phyloP scores from a whole-genome alignment of 73 alveolate genomes.

The Durusdinium trenchii region DNA sequence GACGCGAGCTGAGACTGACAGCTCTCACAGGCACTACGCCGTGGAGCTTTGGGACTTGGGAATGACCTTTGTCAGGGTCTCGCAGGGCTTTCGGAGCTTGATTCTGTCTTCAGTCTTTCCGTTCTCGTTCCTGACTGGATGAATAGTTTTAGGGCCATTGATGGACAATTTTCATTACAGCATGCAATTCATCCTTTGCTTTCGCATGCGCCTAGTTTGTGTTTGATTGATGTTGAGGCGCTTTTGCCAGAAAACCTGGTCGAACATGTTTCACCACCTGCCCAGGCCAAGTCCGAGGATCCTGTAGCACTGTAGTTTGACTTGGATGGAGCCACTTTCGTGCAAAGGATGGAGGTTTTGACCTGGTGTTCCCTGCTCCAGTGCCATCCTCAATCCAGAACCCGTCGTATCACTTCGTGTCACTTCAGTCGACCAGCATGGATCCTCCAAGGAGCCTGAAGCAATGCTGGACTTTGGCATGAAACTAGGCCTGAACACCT shows the following conservation, averaged over 20 bases:
- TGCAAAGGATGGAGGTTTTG: conserved; percentile 86
- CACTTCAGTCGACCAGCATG: too few relatives aligned
- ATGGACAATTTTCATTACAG: too few relatives aligned
- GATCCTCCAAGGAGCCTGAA: conserved; percentile 57
- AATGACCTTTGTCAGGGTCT: conserved; percentile 40
- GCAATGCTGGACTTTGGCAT: conserved; percentile 89
- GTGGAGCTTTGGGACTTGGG: conserved; percentile 83
- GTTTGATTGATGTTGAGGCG: background rate
- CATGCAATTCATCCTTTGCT: background rate
- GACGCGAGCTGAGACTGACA: too few relatives aligned
- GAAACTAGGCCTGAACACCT: conserved; percentile 3
- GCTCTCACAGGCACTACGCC: conserved; percentile 79
- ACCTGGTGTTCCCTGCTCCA: conserved; percentile 69
- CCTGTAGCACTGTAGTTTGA: background rate
- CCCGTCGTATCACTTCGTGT: background rate
- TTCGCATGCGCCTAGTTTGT: background rate
- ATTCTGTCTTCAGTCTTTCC: too few relatives aligned
- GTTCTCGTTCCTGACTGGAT: too few relatives aligned
- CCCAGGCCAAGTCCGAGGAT: conserved; percentile 7
- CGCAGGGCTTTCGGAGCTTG: background rate
- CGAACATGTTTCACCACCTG: conserved; percentile 70
- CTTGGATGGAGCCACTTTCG: background rate
- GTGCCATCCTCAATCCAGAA: conserved; percentile 1
- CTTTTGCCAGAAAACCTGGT: conserved; percentile 50
- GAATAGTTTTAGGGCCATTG: too few relatives aligned